phyloP scores from a whole-genome alignment of 2,329 filamentous ascomycete species.

The Ophiostoma sp. region DNA sequence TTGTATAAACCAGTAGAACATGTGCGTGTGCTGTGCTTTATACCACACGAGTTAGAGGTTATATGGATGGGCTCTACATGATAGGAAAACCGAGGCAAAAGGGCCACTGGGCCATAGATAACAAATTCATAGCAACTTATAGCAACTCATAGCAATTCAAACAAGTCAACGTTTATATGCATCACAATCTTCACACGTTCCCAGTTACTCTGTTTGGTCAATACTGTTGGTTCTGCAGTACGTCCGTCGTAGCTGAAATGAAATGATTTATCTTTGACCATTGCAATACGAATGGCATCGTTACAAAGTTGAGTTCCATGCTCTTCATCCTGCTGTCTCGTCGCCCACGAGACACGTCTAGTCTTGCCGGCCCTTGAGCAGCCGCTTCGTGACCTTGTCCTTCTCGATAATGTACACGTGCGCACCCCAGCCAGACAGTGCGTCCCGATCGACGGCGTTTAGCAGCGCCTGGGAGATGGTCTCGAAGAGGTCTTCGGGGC shows the following conservation, averaged over 20 bases:
- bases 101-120: not conserved
- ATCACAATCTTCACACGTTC: not conserved
- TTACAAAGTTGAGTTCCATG: constrained; percentile 10
- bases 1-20: constrained; percentile 15
- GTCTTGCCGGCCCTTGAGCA: constrained; percentile 97
- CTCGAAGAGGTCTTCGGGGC: constrained; percentile 92
- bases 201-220: too few relatives aligned
- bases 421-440: constrained; percentile 94
- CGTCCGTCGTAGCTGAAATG: not conserved
- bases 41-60: not conserved
- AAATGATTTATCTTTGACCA: constrained; percentile 11
- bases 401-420: constrained; percentile 99
- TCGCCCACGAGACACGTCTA: constrained; percentile 38
- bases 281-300: constrained; percentile 21
- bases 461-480: constrained; percentile 94
- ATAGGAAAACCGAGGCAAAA: constrained; percentile 15
- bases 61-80: constrained; percentile 14
- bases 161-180: not conserved
- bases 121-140: too few relatives aligned
- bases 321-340: not conserved
- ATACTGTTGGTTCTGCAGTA: not conserved
- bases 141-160: constrained; percentile 8
- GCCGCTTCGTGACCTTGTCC: constrained; percentile 98
- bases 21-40: not conserved
- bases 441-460: constrained; percentile 94